A percentile compares a stretch with the other conserved stretches of the same genome.
Evolutionary conservation across 371 early-diverging fungal genomes (phyloP).

Genomic region (Dinochytrium kinnereticum): DNA sequence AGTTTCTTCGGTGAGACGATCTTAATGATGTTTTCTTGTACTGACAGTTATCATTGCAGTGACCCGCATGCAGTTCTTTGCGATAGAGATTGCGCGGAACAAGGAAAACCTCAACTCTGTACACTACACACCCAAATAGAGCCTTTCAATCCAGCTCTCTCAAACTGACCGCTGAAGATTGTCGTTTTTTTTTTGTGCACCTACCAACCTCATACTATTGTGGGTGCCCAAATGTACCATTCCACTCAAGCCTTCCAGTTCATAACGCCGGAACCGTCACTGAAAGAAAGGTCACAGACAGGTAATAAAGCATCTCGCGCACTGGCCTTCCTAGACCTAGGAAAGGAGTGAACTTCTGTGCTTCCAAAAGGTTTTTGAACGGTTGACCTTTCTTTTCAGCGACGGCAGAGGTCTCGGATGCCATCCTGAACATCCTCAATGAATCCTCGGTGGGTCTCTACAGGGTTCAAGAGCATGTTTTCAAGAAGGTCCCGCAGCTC

Average conservation of each 20-base stretch:
- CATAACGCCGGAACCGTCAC: background rate
- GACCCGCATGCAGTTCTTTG: conserved; percentile 81
- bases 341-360: too few relatives aligned
- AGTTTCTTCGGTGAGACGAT: conserved; percentile 82
- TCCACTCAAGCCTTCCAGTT: background rate
- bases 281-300: background rate
- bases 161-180: too few relatives aligned
- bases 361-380: too few relatives aligned
- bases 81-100: conserved; percentile 90
- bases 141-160: too few relatives aligned
- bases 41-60: conserved; percentile 37
- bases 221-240: too few relatives aligned
- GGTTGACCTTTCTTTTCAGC: conserved; percentile 17
- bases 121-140: conserved; percentile 19
- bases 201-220: too few relatives aligned
- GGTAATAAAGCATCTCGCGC: background rate
- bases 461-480: conserved; percentile 49
- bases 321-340: too few relatives aligned
- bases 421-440: conserved; percentile 35
- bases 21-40: conserved; percentile 2
- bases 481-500: conserved; percentile 41
- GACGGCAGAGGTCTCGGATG: conserved; percentile 29
- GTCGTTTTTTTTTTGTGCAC: too few relatives aligned
- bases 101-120: conserved; percentile 72
- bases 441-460: conserved; percentile 51